phyloP scores from a whole-genome alignment of 345 rosid genomes.

The Salix suchowensis region DNA sequence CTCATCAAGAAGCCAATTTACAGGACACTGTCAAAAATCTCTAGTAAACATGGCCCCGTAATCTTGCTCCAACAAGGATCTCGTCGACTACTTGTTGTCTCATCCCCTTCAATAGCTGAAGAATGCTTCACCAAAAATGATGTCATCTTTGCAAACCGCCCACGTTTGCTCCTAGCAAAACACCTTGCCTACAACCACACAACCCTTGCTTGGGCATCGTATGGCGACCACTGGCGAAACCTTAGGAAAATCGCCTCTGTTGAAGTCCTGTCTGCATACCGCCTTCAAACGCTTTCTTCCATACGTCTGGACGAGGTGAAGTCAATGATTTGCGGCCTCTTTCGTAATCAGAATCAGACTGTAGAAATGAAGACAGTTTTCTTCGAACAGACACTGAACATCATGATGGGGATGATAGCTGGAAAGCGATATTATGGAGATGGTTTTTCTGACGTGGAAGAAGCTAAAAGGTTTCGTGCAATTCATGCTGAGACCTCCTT shows the following conservation, averaged over 20 bases:
- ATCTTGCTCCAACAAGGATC: constrained; percentile 23
- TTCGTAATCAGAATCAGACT: background rate
- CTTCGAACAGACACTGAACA: constrained; percentile 36
- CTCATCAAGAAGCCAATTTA: constrained; percentile 25
- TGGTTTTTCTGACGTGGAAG: background rate
- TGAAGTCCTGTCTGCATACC: constrained; percentile 24
- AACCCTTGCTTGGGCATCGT: constrained; percentile 21
- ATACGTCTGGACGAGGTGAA: constrained; percentile 27
- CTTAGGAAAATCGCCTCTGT: constrained; percentile 18
- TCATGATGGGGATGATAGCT: constrained; percentile 37
- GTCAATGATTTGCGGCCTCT: constrained; percentile 15
- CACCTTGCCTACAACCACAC: constrained; percentile 26
- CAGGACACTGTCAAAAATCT: constrained; percentile 24
- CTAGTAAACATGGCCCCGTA: constrained; percentile 14
- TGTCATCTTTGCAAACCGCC: constrained; percentile 32
- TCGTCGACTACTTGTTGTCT: constrained; percentile 24
- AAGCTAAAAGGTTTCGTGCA: constrained; percentile 20
- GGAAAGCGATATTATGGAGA: constrained; percentile 27
- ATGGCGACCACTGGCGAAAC: constrained; percentile 36
- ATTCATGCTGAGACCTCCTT: constrained; percentile 11
- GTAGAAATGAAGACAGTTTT: constrained; percentile 20
- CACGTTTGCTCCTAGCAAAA: constrained; percentile 19
- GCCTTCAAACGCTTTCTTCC: constrained; percentile 12
- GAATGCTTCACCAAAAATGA: constrained; percentile 39
- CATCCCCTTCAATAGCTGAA: constrained; percentile 23